Conservation (phyloP, 768 basidiomycete species). For the Rhodotorula graminis region DNA sequence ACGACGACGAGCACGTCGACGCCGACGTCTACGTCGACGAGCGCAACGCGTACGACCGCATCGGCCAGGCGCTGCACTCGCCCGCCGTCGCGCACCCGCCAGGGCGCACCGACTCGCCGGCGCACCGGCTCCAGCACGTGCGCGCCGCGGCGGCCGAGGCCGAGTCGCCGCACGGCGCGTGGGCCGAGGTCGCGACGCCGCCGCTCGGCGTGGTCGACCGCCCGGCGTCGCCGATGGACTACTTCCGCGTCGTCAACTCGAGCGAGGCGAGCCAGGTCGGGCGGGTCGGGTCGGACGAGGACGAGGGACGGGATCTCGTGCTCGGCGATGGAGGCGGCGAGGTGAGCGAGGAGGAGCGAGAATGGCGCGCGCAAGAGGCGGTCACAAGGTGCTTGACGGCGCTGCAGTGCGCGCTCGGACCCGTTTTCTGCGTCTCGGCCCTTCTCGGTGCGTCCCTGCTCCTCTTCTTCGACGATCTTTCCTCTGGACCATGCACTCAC, state of each 20-base stretch:
- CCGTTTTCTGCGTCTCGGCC: slow-evolving; percentile 67
- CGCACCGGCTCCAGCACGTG: slow-evolving; percentile 33
- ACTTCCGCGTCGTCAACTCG: slow-evolving; percentile 4
- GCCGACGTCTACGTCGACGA: neutral
- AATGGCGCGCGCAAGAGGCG: slow-evolving; percentile 31
- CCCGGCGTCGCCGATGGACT: slow-evolving; percentile 1
- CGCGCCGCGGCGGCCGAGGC: slow-evolving; percentile 12
- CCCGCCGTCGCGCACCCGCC: slow-evolving; percentile 8
- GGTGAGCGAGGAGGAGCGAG: slow-evolving; percentile 23
- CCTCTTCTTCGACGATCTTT: neutral
- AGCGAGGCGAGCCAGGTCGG: neutral
- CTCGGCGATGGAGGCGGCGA: no score
- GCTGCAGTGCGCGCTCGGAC: slow-evolving; percentile 74
- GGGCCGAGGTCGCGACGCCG: slow-evolving; percentile 9
- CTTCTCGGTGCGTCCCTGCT: slow-evolving; percentile 65
- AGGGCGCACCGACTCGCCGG: slow-evolving; percentile 26
- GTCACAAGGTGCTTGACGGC: slow-evolving; percentile 70
- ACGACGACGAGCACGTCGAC: neutral
- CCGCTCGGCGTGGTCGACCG: neutral
- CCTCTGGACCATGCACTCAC: neutral
- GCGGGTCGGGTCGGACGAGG: neutral
- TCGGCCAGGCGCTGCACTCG: slow-evolving; percentile 35
- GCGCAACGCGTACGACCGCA: slow-evolving; percentile 3
- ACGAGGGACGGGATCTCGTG: neutral
- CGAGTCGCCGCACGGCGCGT: neutral